These are phyloP conservation scores for Lichtheimia corymbifera DNA, from an alignment of 371 early-diverging fungal genomes.

Conservation along the genomic window DNA sequence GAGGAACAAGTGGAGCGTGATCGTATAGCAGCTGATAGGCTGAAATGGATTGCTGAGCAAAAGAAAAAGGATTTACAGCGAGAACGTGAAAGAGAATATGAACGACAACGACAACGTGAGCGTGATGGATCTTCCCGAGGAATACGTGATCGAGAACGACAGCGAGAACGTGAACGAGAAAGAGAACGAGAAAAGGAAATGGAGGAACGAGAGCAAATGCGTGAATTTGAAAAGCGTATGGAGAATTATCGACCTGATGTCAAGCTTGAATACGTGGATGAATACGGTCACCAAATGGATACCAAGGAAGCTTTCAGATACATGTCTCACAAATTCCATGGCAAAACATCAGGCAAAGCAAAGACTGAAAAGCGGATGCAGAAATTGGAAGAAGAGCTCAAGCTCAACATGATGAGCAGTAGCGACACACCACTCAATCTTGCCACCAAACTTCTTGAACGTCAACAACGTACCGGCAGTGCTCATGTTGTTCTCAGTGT, in stretches of 20 bases:
- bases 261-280: slow-evolving; percentile 89
- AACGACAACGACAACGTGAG: slow-evolving; percentile 31
- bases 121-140: slow-evolving; percentile 25
- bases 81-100: slow-evolving; percentile 42
- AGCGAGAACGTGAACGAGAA: slow-evolving; percentile 43
- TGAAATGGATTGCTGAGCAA: slow-evolving; percentile 73
- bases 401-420: slow-evolving; percentile 75
- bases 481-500: slow-evolving; percentile 85
- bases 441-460: slow-evolving; percentile 72
- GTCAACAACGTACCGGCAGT: slow-evolving; percentile 70
- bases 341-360: slow-evolving; percentile 88
- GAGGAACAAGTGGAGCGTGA: slow-evolving; percentile 69
- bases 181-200: slow-evolving; percentile 54
- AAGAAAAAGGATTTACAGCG: slow-evolving; percentile 55
- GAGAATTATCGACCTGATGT: slow-evolving; percentile 90
- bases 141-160: slow-evolving; percentile 32
- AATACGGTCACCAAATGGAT: slow-evolving; percentile 76
- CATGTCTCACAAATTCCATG: slow-evolving; percentile 95
- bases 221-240: slow-evolving; percentile 82
- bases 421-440: slow-evolving; percentile 81
- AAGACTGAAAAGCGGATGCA: slow-evolving; percentile 90
- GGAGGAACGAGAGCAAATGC: slow-evolving; percentile 67
- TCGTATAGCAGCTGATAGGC: slow-evolving; percentile 60
- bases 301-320: slow-evolving; percentile 92
- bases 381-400: slow-evolving; percentile 82